Base-by-base conservation (phyloP, 345 rosid species). In the Gossypium stocksii region DNA sequence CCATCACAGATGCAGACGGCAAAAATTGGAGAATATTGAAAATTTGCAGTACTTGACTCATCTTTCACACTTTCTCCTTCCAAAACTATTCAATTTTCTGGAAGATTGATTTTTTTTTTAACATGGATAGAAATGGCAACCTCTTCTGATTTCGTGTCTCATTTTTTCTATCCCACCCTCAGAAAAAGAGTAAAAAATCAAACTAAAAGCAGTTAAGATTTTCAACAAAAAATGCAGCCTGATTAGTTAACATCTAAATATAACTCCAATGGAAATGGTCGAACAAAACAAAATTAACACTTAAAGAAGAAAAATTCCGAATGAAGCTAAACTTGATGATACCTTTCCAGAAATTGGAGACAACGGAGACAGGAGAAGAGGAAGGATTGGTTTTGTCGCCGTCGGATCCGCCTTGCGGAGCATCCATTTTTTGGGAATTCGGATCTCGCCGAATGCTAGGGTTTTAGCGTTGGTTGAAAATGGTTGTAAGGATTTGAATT, bases 311-410 rank as follows among this genome's bases (percentile, higher is more conserved):
- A 17, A 0, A 41, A 13, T 15, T 19, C 22, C 17, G 7, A 51
- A 17, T n/a, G 25, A 10, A 45, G 17, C 2, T 71, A 4, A 61
- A 27, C 22, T 17, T 23, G 17, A 51, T 10, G 17, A 51, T 78
- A 92, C 99, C 99, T 95, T 84, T 89, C 99, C 99, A 95, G 87
- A 91, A 95, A 85, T 82, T 87, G 77, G 94, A 82, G 81, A 93
- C 89, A 72, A 86, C 84, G 43, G 93, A 80, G 82, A 87, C 74
- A 45, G 97, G 97, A 81, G 98, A 92, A 62, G 95, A 63, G 63
- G 90, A 78, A 64, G 87, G 82, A 81, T 73, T 77, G 58, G 94
- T 74, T 73, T 86, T 91, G 66, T 93, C 91, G 68, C 93, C 73
- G 70, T 90, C 95, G 79, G 89, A 88, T 81, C 97, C 97, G 80